These are phyloP conservation scores for Zhuliangozyma parablackwelliae DNA, from an alignment of 1,139 yeast genomes.

Conservation along the genomic window DNA sequence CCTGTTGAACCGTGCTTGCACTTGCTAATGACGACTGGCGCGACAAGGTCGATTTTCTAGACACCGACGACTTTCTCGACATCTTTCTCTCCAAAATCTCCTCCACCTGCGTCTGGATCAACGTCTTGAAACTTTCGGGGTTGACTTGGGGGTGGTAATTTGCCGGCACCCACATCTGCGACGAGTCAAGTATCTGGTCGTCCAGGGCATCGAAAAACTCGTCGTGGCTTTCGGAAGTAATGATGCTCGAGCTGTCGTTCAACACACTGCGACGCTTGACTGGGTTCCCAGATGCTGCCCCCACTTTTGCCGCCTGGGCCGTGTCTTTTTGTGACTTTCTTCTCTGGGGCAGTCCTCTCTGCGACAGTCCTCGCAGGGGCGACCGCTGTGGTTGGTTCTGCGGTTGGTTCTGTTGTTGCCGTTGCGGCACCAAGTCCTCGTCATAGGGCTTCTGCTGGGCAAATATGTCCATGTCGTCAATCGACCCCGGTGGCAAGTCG, in stretches of 20 bases:
- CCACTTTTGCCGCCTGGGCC: not conserved
- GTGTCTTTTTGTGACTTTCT: no score
- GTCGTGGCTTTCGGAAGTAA: slow-evolving; percentile 14
- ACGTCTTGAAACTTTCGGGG: slow-evolving; percentile 83
- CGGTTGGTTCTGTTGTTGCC: not conserved
- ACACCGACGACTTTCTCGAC: slow-evolving; percentile 20
- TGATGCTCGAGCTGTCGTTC: slow-evolving; percentile 6
- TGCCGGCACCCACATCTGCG: slow-evolving; percentile 88
- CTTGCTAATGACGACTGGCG: slow-evolving; percentile 8
- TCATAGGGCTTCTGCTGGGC: slow-evolving; percentile 2
- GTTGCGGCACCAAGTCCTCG: slow-evolving; percentile 8
- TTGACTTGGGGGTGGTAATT: slow-evolving; percentile 88
- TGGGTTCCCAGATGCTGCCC: slow-evolving; percentile 4
- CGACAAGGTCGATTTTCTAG: slow-evolving; percentile 30
- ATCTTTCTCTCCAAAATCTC: slow-evolving; percentile 52
- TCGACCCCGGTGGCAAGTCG: slow-evolving; percentile 38
- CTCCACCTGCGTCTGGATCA: slow-evolving; percentile 75
- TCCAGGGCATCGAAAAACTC: slow-evolving; percentile 23
- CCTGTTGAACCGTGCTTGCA: not conserved
- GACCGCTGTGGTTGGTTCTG: no score
- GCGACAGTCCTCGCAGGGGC: no score
- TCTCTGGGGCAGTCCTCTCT: no score
- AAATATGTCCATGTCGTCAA: slow-evolving; percentile 30
- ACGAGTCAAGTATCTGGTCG: slow-evolving; percentile 23
- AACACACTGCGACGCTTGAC: slow-evolving; percentile 2